phyloP scores from a whole-genome alignment of 2,329 filamentous ascomycete species.

The Aspergillus ibericus region DNA sequence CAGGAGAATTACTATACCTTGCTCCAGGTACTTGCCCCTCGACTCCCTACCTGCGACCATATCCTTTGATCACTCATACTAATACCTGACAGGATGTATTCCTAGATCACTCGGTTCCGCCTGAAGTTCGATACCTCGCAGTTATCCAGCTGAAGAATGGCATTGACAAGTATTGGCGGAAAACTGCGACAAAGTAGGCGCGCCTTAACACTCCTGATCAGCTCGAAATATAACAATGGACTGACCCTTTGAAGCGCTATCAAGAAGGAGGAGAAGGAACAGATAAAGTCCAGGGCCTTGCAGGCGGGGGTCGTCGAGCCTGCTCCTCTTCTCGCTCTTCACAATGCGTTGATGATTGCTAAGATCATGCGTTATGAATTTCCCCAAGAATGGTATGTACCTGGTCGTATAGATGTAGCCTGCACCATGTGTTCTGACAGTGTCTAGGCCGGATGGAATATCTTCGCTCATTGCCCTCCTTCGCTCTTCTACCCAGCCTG shows the following conservation, averaged over 20 bases:
- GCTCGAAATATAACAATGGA: not conserved
- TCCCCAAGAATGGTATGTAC: slow-evolving; percentile 71
- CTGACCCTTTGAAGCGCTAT: slow-evolving; percentile 52
- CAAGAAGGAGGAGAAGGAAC: slow-evolving; percentile 68
- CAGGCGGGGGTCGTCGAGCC: slow-evolving; percentile 75
- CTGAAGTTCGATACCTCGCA: slow-evolving; percentile 80
- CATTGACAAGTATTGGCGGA: slow-evolving; percentile 92
- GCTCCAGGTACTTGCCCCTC: slow-evolving; percentile 58
- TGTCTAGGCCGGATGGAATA: slow-evolving; percentile 49
- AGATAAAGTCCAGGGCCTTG: slow-evolving; percentile 73
- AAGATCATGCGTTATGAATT: slow-evolving; percentile 91
- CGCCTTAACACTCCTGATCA: not conserved
- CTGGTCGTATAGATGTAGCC: no score
- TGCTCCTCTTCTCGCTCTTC: slow-evolving; percentile 72
- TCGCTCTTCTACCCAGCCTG: slow-evolving; percentile 53
- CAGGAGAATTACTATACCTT: slow-evolving; percentile 66
- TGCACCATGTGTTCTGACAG: slow-evolving; percentile 9
- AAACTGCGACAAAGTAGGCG: slow-evolving; percentile 65
- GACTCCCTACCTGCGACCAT: not conserved
- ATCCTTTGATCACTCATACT: not conserved
- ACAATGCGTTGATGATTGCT: slow-evolving; percentile 83
- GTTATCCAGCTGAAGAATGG: slow-evolving; percentile 96
- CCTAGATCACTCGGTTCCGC: slow-evolving; percentile 72
- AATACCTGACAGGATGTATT: slow-evolving; percentile 65
- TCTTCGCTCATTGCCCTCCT: slow-evolving; percentile 62